phyloP scores from a whole-genome alignment of 2,329 filamentous ascomycete genomes.

The Fusarium sp. region DNA sequence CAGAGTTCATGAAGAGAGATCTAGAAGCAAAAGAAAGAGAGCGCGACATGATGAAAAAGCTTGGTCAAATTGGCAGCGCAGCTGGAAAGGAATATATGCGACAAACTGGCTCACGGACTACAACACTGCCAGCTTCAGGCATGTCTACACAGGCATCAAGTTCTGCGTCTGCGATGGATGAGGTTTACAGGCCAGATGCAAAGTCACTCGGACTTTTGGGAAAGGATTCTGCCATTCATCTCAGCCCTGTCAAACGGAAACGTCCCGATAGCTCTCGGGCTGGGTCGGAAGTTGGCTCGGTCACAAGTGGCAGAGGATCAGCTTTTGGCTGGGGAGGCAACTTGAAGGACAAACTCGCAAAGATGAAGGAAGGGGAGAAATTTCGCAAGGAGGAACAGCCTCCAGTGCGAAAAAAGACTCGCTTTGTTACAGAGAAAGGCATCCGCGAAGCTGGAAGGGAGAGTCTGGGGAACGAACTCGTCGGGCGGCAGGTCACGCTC shows the following conservation, averaged over 20 bases:
- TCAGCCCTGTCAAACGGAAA: slow-evolving; percentile 75
- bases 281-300: slow-evolving; percentile 58
- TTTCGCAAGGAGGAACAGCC: slow-evolving; percentile 55
- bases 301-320: slow-evolving; percentile 45
- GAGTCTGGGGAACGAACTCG: slow-evolving; percentile 72
- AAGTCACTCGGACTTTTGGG: slow-evolving; percentile 54
- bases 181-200: slow-evolving; percentile 59
- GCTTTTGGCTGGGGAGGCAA: slow-evolving; percentile 71
- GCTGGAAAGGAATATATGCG: slow-evolving; percentile 81
- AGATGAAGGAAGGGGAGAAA: slow-evolving; percentile 74
- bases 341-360: slow-evolving; percentile 69
- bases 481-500: slow-evolving; percentile 54
- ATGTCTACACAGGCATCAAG: slow-evolving; percentile 37
- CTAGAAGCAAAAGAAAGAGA: slow-evolving; percentile 80
- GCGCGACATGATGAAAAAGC: slow-evolving; percentile 77
- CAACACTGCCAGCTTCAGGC: slow-evolving; percentile 25
- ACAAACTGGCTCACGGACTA: slow-evolving; percentile 45
- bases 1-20: slow-evolving; percentile 76
- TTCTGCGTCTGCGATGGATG: slow-evolving; percentile 45
- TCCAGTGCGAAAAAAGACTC: slow-evolving; percentile 79
- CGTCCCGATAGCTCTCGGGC: slow-evolving; percentile 59
- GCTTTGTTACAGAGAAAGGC: slow-evolving; percentile 84
- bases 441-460: slow-evolving; percentile 84
- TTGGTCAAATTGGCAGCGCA: slow-evolving; percentile 75
- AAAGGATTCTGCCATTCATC: slow-evolving; percentile 63